Evolutionary conservation across 2,329 filamentous ascomycete genomes (phyloP), one percentile per base, ranked within the genome.

Genomic region (Chaetomium sp.): DNA sequence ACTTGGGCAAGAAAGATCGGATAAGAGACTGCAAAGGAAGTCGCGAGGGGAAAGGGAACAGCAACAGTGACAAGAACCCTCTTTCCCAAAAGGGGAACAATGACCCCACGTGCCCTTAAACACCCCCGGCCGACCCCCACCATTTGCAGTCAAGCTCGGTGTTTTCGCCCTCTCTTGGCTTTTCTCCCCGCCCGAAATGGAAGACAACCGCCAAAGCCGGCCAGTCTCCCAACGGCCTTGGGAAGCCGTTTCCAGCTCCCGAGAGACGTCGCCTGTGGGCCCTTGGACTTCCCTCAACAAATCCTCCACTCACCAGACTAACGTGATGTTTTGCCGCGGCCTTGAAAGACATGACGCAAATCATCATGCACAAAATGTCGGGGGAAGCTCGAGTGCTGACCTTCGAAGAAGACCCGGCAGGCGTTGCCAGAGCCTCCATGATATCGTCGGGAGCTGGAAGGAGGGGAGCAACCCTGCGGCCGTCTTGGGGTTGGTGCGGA

Each of bases 1-100:
- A 27, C 19, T 27, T 27, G 19, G 19, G 19, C 19, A 27, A 27
- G 19, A 27, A 3, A 27, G 19, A 27, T 27, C 19, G 19, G 19
- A 27, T 27, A 27, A 27, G 19, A 27, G 19, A 27, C 19, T 27
- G 19, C 19, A 27, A 27, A 27, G 19, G 19, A 27, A 47, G 32
- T 7, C 43, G 11, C 14, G 44, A 46, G 32, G 33, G 11, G 12
- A 33, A 11, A 33, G 12, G 12, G 19, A 51, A 7, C 38, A 38
- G 45, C 46, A 49, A 46, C 52, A 34, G 52, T 49, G 46, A 49
- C 38, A 33, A 44, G 51, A 38, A 35, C 52, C n/a, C n/a, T 32
- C 49, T 52, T n/a, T 33, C 49, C 49, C 37, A 35, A 53, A 47
- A 34, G 27, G 36, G 43, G 43, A 41, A 27, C 19, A 12, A 52